Evolutionary conservation across 192 early-diverging fungal genomes (phyloP).

Genomic region (Glomus cerebriforme): DNA sequence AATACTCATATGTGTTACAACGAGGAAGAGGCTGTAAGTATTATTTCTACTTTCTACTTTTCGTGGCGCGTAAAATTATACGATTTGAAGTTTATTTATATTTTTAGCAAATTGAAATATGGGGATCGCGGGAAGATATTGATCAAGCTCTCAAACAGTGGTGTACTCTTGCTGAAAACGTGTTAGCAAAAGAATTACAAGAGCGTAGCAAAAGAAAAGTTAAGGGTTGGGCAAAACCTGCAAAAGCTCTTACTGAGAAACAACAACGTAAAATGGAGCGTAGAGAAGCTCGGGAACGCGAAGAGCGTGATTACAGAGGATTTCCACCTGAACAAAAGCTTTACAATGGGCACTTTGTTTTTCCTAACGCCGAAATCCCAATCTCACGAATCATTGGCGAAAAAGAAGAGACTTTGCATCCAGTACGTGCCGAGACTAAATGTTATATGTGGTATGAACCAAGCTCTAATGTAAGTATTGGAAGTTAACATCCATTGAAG

Average conservation of each 20-base stretch:
- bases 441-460: slow-evolving; percentile 42
- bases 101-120: slow-evolving; percentile 46
- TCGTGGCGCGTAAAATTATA: neutral
- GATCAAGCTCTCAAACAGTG: slow-evolving; percentile 34
- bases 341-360: slow-evolving; percentile 33
- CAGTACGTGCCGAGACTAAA: slow-evolving; percentile 42
- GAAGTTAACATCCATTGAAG: neutral
- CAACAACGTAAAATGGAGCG: slow-evolving; percentile 33
- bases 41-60: neutral
- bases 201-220: slow-evolving; percentile 18
- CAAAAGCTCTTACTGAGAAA: slow-evolving; percentile 38
- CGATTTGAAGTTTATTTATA: neutral
- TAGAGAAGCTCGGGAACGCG: slow-evolving; percentile 14
- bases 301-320: slow-evolving; percentile 36
- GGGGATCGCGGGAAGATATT: slow-evolving; percentile 35
- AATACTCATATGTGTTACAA: slow-evolving; percentile 39
- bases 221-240: slow-evolving; percentile 44
- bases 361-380: slow-evolving; percentile 34
- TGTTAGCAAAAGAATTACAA: neutral
- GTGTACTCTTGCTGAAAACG: slow-evolving; percentile 21
- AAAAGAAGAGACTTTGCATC: slow-evolving; percentile 37
- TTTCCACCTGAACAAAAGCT: slow-evolving; percentile 19
- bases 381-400: slow-evolving; percentile 38
- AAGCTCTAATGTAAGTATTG: slow-evolving; percentile 11
- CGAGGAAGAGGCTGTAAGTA: slow-evolving; percentile 26